Conservation (phyloP, 495 filamentous ascomycete species). For the Penicillium cinerascens region DNA sequence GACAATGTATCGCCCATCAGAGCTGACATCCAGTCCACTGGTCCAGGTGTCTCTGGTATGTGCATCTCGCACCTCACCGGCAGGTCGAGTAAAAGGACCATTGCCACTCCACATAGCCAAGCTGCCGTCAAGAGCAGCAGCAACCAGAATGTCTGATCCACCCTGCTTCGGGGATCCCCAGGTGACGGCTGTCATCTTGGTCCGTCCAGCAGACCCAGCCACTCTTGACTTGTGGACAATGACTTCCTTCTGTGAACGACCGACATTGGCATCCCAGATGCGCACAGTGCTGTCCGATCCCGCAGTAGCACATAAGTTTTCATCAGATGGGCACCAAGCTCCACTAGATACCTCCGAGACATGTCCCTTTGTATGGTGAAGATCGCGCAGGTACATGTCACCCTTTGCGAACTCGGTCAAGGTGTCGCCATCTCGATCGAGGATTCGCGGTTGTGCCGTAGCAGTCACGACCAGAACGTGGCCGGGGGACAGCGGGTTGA, state of each 20-base stretch:
- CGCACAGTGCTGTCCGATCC: conserved; percentile 90
- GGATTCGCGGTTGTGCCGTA: conserved; percentile 81
- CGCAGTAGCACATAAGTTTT: conserved; percentile 79
- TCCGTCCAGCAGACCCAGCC: conserved; percentile 81
- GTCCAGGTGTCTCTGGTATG: conserved; percentile 88
- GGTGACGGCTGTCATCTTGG: conserved; percentile 85
- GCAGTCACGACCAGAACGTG: conserved; percentile 83
- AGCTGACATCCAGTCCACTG: conserved; percentile 84
- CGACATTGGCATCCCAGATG: conserved; percentile 94
- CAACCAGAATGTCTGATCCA: conserved; percentile 72
- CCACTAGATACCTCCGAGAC: conserved; percentile 84
- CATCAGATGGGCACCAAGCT: conserved; percentile 82
- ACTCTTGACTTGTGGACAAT: conserved; percentile 90
- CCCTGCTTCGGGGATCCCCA: conserved; percentile 82
- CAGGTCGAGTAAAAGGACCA: conserved; percentile 79
- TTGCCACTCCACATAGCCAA: conserved; percentile 90
- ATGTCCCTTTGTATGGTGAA: conserved; percentile 96
- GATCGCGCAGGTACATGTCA: conserved; percentile 95
- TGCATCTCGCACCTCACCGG: conserved; percentile 82
- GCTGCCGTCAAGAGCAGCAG: conserved; percentile 86
- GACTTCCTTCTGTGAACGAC: conserved; percentile 82
- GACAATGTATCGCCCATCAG: conserved; percentile 83
- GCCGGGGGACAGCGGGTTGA: conserved; percentile 78
- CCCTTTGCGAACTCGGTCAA: conserved; percentile 88
- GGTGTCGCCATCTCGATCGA: conserved; percentile 82